Evolutionary conservation across 2,329 filamentous ascomycete species (phyloP).

Genomic region (Trichophaea hybrida): DNA sequence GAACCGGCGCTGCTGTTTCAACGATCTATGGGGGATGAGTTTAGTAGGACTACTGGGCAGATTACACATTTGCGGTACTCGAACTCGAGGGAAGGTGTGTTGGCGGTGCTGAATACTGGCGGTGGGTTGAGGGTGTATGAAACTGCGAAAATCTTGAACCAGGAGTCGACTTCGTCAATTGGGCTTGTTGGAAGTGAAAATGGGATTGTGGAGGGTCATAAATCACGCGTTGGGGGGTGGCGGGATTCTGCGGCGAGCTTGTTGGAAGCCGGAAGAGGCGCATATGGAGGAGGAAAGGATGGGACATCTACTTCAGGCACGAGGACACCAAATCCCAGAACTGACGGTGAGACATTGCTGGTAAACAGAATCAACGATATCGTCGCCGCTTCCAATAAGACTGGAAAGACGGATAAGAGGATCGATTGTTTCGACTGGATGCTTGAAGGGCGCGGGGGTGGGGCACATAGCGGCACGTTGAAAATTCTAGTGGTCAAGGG

Average conservation of each 20-base stretch:
- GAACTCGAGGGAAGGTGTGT: constrained; percentile 22
- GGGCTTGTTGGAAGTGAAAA: constrained; percentile 7
- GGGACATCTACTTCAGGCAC: constrained; percentile 9
- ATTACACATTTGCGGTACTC: constrained; percentile 25
- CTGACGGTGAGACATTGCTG: constrained; percentile 17
- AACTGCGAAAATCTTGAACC: constrained; percentile 19
- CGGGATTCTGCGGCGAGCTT: constrained; percentile 20
- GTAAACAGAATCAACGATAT: constrained; percentile 24
- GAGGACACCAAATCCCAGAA: constrained; percentile 12
- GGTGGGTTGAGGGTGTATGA: constrained; percentile 26
- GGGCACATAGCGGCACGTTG: constrained; percentile 4
- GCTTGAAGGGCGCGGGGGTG: constrained; percentile 12
- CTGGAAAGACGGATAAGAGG: constrained; percentile 13
- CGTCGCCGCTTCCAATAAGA: background rate
- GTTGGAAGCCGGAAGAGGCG: constrained; percentile 10
- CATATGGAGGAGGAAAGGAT: background rate
- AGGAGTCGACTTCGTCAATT: constrained; percentile 7
- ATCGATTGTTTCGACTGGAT: constrained; percentile 27
- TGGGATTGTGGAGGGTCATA: constrained; percentile 8
- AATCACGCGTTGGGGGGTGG: constrained; percentile 15
- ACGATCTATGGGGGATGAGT: constrained; percentile 18
- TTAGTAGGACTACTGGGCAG: constrained; percentile 9
- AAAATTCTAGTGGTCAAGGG: constrained; percentile 8
- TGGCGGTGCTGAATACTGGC: constrained; percentile 24
- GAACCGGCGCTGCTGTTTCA: constrained; percentile 21